Evolutionary conservation across 495 filamentous ascomycete genomes (phyloP).

Genomic region (Xylaria acuta): DNA sequence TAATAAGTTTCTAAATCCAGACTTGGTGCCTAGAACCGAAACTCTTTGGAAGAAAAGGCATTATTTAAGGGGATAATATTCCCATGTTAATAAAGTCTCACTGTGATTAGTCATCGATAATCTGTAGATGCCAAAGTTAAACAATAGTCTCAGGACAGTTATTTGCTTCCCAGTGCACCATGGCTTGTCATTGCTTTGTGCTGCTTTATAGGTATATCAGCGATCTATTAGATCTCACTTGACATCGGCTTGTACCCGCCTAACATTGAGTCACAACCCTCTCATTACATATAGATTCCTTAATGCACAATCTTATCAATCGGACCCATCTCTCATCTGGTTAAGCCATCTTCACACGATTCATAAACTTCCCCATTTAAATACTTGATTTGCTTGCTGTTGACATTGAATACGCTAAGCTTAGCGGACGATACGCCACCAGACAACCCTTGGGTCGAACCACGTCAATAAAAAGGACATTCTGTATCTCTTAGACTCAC

Average conservation of each 20-base stretch:
- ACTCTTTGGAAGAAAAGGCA: not conserved
- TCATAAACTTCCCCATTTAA: not conserved
- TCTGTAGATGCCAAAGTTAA: not conserved
- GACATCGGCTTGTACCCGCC: not conserved
- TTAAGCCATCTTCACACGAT: not conserved
- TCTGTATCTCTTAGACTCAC: not conserved
- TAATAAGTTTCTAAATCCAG: slow-evolving; percentile 66
- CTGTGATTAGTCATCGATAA: not conserved
- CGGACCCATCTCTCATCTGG: not conserved
- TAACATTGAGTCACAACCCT: not conserved
- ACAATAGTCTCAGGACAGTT: not conserved
- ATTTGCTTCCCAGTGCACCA: not conserved
- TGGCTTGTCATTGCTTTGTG: not conserved
- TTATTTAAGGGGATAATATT: not conserved
- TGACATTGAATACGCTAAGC: not conserved
- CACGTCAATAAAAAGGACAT: not conserved
- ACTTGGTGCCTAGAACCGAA: not conserved
- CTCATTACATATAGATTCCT: not conserved
- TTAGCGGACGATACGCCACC: not conserved
- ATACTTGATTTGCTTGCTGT: not conserved
- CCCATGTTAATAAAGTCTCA: not conserved
- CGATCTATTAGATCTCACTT: not conserved
- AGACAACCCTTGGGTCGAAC: not conserved
- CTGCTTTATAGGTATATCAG: not conserved
- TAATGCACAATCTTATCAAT: not conserved